These are phyloP conservation scores for Alternaria gansuensis DNA, from an alignment of 2,329 filamentous ascomycete genomes.

Conservation along the genomic window DNA sequence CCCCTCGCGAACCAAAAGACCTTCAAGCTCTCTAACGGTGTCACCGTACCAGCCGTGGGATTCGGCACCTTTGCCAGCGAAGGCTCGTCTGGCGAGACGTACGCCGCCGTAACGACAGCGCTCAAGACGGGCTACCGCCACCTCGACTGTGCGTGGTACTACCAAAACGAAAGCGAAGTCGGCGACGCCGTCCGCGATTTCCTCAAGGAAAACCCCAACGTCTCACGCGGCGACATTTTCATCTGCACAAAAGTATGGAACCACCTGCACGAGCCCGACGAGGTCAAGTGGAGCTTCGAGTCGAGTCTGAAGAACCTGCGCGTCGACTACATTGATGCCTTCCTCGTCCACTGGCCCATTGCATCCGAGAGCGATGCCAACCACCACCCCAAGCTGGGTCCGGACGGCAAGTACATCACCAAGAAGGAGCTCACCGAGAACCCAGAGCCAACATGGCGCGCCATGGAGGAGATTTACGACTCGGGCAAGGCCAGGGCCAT, in stretches of 20 bases:
- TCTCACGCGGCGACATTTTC: slow-evolving; percentile 70
- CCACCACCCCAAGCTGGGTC: slow-evolving; percentile 65
- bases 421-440: slow-evolving; percentile 73
- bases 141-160: slow-evolving; percentile 75
- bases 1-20: slow-evolving; percentile 51
- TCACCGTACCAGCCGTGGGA: slow-evolving; percentile 72
- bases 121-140: slow-evolving; percentile 69
- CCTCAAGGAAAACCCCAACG: slow-evolving; percentile 61
- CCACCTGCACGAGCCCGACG: slow-evolving; percentile 64
- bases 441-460: slow-evolving; percentile 72
- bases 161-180: slow-evolving; percentile 76
- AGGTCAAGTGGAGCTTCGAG: slow-evolving; percentile 67
- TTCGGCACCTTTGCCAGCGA: slow-evolving; percentile 79
- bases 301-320: slow-evolving; percentile 71
- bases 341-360: slow-evolving; percentile 71
- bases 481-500: slow-evolving; percentile 72
- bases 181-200: slow-evolving; percentile 70
- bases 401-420: slow-evolving; percentile 67
- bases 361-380: slow-evolving; percentile 62
- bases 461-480: slow-evolving; percentile 68
- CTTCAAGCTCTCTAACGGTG: slow-evolving; percentile 65
- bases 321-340: slow-evolving; percentile 72
- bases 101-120: slow-evolving; percentile 67
- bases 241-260: slow-evolving; percentile 77
- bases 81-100: slow-evolving; percentile 65